phyloP scores from a whole-genome alignment of 345 rosid genomes.

The Cardiospermum halicacabum region DNA sequence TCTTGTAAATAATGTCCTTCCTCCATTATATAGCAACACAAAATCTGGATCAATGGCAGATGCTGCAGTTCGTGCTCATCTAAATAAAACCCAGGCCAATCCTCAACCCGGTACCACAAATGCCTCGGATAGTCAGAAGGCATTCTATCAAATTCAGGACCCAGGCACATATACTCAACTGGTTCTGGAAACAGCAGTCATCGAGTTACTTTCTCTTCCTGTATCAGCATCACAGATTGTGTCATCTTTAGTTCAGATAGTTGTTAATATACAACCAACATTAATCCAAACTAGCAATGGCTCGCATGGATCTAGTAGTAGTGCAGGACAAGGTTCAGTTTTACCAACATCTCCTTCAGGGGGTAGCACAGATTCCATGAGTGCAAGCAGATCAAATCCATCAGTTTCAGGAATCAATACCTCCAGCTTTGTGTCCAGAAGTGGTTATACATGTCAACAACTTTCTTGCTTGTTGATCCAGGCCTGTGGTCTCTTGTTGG shows the following conservation, averaged over 20 bases:
- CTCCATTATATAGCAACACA: slow-evolving; percentile 71
- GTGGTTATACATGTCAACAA: slow-evolving; percentile 96
- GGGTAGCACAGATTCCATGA: slow-evolving; percentile 90
- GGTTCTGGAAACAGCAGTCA: slow-evolving; percentile 91
- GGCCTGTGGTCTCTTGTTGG: slow-evolving; percentile 93
- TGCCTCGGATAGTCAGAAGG: slow-evolving; percentile 72
- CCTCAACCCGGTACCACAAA: slow-evolving; percentile 70
- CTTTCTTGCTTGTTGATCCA: slow-evolving; percentile 93
- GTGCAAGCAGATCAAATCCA: slow-evolving; percentile 81
- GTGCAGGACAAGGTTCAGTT: slow-evolving; percentile 71
- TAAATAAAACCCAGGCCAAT: slow-evolving; percentile 58
- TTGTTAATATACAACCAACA: slow-evolving; percentile 88
- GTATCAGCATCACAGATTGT: slow-evolving; percentile 79
- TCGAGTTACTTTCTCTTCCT: slow-evolving; percentile 95
- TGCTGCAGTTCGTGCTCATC: slow-evolving; percentile 51
- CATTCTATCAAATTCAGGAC: slow-evolving; percentile 97
- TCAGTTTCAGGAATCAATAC: slow-evolving; percentile 74
- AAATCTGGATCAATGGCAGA: slow-evolving; percentile 65
- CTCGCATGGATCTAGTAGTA: slow-evolving; percentile 63
- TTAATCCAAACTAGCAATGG: slow-evolving; percentile 90
- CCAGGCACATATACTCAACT: slow-evolving; percentile 95
- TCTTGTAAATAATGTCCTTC: slow-evolving; percentile 89
- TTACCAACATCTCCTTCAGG: slow-evolving; percentile 94
- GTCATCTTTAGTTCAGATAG: slow-evolving; percentile 80
- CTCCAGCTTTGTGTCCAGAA: slow-evolving; percentile 82